phyloP scores from a whole-genome alignment of 306 rosid genomes.

The Cicer pinnatifidum region DNA sequence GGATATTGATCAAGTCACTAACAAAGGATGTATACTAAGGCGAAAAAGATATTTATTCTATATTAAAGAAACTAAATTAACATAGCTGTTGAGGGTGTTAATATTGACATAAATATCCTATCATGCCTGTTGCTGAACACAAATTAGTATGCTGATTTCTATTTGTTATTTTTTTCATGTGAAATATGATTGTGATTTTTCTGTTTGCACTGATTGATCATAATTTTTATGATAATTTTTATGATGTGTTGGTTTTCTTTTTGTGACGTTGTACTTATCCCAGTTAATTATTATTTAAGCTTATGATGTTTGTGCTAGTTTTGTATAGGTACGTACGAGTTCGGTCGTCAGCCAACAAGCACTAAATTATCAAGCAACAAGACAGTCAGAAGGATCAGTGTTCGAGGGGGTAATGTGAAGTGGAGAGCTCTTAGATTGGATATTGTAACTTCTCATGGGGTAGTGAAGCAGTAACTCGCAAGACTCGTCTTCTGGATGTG shows the following conservation, averaged over 20 bases:
- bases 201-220: not conserved
- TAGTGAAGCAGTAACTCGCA: conserved; percentile 62
- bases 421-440: conserved; percentile 64
- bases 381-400: conserved; percentile 57
- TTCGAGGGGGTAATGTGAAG: conserved; percentile 65
- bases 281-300: not conserved
- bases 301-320: not conserved
- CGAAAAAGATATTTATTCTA: not conserved
- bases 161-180: no score
- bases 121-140: not conserved
- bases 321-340: conserved; percentile 59
- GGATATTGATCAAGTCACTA: no score
- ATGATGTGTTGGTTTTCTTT: not conserved
- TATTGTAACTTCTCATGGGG: conserved; percentile 58
- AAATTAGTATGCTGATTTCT: not conserved
- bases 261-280: not conserved
- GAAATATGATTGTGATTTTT: no score
- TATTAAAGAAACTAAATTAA: not conserved
- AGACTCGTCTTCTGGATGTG: conserved; percentile 58
- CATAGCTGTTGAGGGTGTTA: not conserved
- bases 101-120: not conserved
- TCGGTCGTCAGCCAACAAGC: conserved; percentile 62
- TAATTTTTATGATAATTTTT: not conserved
- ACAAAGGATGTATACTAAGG: not conserved
- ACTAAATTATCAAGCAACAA: conserved; percentile 62